Evolutionary conservation across 768 basidiomycete species (phyloP), one percentile per base, ranked within the genome.

Genomic region (Russula griseocarnosa): DNA sequence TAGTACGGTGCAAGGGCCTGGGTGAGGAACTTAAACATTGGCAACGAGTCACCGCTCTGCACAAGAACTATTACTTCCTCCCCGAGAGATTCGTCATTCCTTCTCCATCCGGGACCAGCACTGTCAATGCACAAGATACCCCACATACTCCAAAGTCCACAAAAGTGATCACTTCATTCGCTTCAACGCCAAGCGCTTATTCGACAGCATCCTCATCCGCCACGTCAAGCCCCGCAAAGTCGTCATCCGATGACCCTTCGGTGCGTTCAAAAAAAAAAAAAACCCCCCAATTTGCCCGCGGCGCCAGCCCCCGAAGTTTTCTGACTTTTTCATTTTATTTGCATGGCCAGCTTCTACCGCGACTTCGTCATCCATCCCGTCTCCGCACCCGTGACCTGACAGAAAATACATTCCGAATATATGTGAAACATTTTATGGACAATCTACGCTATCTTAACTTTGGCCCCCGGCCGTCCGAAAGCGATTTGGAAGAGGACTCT

Each of bases 391-490:
- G 78, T 22, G 87, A 91, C 61, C 82, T 92, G 30, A 91, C 83
- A 2, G 81, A 77, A 3, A 86, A 86, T 64, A 87, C 84, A 0
- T 89, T 92, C 71, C 81, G 86, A 13, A 81, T 89, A 44, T 90
- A 92, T 68, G 67, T 92, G 64, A 90, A 88, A 67, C 86, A 91
- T 67, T 92, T 84, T 73, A 87, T 92, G 86, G 84, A 88, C 68
- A 77, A 85, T 69, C 75, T 78, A 42, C 49, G 26, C 55, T 70
- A 56, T 60, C 65, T 60, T 11, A 55, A 57, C 30, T 56, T 55
- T n/a, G 8, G 10, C 24, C 16, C 47, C 9, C 47, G 26, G 11
- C n/a, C 54, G 14, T 32, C 40, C 56, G 46, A 30, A 24, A 18
- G 40, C 54, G 54, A 59, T 51, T n/a, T 26, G 59, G 46, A 47